These are phyloP conservation scores for Saccharomycopsis fodiens DNA, from an alignment of 805 yeast species.

Conservation along the genomic window DNA sequence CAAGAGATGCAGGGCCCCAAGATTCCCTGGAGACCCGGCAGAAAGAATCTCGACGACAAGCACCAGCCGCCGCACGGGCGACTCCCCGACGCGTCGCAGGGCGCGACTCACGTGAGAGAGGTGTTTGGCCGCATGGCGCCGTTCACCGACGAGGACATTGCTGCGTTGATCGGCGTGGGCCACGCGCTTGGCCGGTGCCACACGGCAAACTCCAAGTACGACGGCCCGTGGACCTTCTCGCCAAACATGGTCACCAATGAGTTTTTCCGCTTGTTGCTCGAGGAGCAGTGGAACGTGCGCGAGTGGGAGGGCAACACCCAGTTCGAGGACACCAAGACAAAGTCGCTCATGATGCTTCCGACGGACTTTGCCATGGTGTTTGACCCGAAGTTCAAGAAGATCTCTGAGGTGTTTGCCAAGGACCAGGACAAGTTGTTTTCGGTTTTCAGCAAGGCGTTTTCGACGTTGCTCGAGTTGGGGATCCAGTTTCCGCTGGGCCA, in stretches of 20 bases:
- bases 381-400: conserved; percentile 49
- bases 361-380: conserved; percentile 66
- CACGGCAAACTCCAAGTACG: conserved; percentile 59
- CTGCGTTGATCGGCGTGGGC: conserved; percentile 64
- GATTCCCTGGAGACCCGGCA: conserved; percentile 77
- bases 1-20: conserved; percentile 77
- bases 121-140: conserved; percentile 56
- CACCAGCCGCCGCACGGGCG: conserved; percentile 58
- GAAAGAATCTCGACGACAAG: conserved; percentile 49
- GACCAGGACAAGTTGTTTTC: conserved; percentile 54
- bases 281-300: conserved; percentile 47
- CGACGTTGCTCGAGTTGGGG: conserved; percentile 70
- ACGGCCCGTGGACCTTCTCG: conserved; percentile 86
- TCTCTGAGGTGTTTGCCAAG: conserved; percentile 62
- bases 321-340: conserved; percentile 53
- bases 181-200: conserved; percentile 77
- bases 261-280: conserved; percentile 52
- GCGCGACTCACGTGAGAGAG: conserved; percentile 54
- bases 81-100: conserved; percentile 66
- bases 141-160: conserved; percentile 63
- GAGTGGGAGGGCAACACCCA: conserved; percentile 58
- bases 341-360: conserved; percentile 75
- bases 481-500: conserved; percentile 49
- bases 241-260: conserved; percentile 72
- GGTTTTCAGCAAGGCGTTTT: conserved; percentile 62